Evolutionary conservation across 2,329 filamentous ascomycete species (phyloP), one percentile per base, ranked within the genome.

Genomic region (Phoma sp.): DNA sequence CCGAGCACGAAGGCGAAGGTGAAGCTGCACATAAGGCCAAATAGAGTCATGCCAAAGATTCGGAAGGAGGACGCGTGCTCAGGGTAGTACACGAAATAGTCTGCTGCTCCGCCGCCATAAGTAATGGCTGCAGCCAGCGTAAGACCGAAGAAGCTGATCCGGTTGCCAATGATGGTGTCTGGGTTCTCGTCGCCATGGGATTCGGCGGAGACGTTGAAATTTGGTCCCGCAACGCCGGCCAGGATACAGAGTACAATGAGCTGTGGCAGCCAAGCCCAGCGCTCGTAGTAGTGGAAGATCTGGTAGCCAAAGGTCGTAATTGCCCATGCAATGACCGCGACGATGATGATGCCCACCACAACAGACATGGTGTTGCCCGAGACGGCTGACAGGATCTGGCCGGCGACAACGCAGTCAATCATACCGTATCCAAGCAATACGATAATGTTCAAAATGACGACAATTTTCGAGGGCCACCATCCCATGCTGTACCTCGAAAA

Each of bases 141-240:
- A 39, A 91, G 77, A 10, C 84, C 87, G 72, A 92, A 88, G 73
- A 90, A 92, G 4, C 86, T 88, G 26, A 91, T 76, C 2, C 83
- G 77, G 56, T 84, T 83, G 18, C 84, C 86, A 12, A 77, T 74
- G 7, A 87, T 65, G 2, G 83, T 84, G n/a, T 56, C 48, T 7
- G 65, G 54, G 36, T 78, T 72, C 12, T 77, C 64, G 38, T 83
- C 77, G n/a, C 82, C 84, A 0, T 73, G 69, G 1, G 82, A 85
- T 2, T 77, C 71, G 1, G 80, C 79, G 1, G 76, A 71, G 1
- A 82, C 72, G 59, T 89, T 84, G 63, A 87, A 89, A 14, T 83
- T 78, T 2, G 81, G 78, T 0, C 84, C 84, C 2, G 86, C 85
- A 2, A 83, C 81, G 3, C 87, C 87, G 32, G 84, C 83, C 0